Base-by-base conservation (phyloP, 768 basidiomycete genomes). In the Kwoniella sp. region DNA sequence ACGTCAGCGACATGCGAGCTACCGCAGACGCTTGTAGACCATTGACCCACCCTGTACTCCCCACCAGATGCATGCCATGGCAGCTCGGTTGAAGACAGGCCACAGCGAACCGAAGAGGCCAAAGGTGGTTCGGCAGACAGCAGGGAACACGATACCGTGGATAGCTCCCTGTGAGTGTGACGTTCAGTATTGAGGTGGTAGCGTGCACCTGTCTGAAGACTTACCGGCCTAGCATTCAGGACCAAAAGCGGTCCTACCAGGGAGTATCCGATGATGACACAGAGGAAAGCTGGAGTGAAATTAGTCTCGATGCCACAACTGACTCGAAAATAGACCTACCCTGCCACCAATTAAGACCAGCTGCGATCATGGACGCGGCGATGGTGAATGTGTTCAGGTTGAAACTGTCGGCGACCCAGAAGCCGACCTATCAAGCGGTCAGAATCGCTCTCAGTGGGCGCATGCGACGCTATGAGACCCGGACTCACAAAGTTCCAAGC, bases 381-480 rank as follows among this genome's bases (percentile, higher is more conserved):
- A 76, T 76, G 46, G 70, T 66, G 58, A 72, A 75, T 0, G 73
- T 71, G 57, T 68, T 70, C 40, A 71, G 37, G 55, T 72, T 72
- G 62, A 70, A 88, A 61, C 81, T 82, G 75, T 88, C 86, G 32
- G 84, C 85, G 36, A 88, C 80, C 87, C 85, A 88, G 76, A 84
- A 85, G 31, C 34, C 45, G 15, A 56, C 64, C 61, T 63, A 26
- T 48, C 12, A 9, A 28, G 20, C 20, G 5, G 47, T 1, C 14
- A 46, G 31, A 32, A 32, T 26, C 31, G 12, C 43, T 3, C 9
- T 7, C 45, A 46, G 28, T 31, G 5, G 27, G n/a, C 26, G 22
- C 28, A 5, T 4, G 22, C 22, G 25, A 23, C 26, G n/a, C 15
- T 14, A 17, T 14, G 34, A 60, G 80, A 58, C 67, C 84, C 81